phyloP scores from a whole-genome alignment of 768 basidiomycete species.

The Cyclocybe cylindracea region DNA sequence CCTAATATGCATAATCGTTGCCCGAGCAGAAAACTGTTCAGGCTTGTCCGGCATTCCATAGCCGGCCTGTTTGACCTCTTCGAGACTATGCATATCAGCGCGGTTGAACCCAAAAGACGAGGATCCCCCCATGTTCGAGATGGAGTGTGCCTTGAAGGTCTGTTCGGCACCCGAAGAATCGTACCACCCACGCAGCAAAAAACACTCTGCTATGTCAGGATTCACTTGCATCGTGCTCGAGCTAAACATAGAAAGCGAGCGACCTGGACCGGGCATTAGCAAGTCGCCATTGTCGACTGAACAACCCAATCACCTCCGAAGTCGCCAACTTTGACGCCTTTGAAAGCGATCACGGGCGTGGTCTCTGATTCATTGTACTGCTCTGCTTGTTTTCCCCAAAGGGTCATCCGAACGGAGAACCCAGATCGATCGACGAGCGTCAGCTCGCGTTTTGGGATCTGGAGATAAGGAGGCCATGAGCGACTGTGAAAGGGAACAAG shows the following conservation, averaged over 20 bases:
- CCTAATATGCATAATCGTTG: conserved; percentile 88
- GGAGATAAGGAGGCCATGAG: conserved; percentile 1
- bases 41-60: conserved; percentile 75
- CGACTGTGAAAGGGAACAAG: neutral
- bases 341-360: conserved; percentile 85
- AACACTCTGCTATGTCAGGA: conserved; percentile 91
- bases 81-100: conserved; percentile 69
- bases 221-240: conserved; percentile 81
- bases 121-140: conserved; percentile 34
- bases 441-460: conserved; percentile 90
- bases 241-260: conserved; percentile 82
- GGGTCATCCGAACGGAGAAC: conserved; percentile 78
- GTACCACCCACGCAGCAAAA: conserved; percentile 89
- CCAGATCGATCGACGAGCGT: conserved; percentile 83
- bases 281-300: neutral
- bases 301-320: conserved; percentile 61
- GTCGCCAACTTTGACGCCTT: conserved; percentile 91
- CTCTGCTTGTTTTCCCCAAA: conserved; percentile 97
- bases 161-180: conserved; percentile 65
- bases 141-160: conserved; percentile 74
- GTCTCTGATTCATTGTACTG: conserved; percentile 54
- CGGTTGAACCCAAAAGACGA: conserved; percentile 58
- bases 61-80: conserved; percentile 76
- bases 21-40: conserved; percentile 80
- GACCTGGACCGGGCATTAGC: conserved; percentile 45